Percentiles rank a stretch among this genome's conserved stretches.
phyloP scores from a whole-genome alignment of 352 stramenopile genomes.

The Phytophthora palmivora region DNA sequence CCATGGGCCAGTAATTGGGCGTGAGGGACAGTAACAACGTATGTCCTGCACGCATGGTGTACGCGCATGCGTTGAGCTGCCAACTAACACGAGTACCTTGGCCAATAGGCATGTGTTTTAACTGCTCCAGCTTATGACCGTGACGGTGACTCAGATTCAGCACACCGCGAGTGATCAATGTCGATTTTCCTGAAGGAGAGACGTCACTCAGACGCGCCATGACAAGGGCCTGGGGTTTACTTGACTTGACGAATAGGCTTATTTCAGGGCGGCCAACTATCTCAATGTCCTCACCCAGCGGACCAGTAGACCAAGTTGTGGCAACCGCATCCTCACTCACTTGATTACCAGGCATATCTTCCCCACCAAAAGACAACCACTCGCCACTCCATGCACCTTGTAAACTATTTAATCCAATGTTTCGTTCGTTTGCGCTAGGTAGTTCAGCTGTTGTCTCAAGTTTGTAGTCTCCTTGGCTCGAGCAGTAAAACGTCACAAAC shows the following conservation, averaged over 20 bases:
- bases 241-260: constrained; percentile 42
- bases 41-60: constrained; percentile 41
- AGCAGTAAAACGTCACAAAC: constrained; percentile 43
- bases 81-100: constrained; percentile 36
- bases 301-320: constrained; percentile 36
- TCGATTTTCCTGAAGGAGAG: constrained; percentile 49
- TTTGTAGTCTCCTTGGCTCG: constrained; percentile 15
- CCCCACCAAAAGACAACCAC: constrained; percentile 58
- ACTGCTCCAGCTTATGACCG: constrained; percentile 37
- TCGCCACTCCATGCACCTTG: constrained; percentile 60
- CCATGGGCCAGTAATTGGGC: constrained; percentile 59
- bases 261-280: constrained; percentile 53
- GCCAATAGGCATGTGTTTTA: constrained; percentile 43
- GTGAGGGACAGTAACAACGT: constrained; percentile 47
- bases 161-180: constrained; percentile 50
- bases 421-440: constrained; percentile 16
- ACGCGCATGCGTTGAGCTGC: constrained; percentile 57
- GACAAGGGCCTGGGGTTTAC: constrained; percentile 45
- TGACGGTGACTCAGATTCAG: constrained; percentile 55
- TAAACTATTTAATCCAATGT: constrained; percentile 38
- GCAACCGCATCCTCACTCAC: constrained; percentile 44
- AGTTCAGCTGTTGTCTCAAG: constrained; percentile 4
- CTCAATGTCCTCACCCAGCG: constrained; percentile 33
- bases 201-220: constrained; percentile 55
- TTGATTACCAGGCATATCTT: constrained; percentile 59